phyloP scores from a whole-genome alignment of 73 alveolate genomes.

The Paramecium primaurelia region DNA sequence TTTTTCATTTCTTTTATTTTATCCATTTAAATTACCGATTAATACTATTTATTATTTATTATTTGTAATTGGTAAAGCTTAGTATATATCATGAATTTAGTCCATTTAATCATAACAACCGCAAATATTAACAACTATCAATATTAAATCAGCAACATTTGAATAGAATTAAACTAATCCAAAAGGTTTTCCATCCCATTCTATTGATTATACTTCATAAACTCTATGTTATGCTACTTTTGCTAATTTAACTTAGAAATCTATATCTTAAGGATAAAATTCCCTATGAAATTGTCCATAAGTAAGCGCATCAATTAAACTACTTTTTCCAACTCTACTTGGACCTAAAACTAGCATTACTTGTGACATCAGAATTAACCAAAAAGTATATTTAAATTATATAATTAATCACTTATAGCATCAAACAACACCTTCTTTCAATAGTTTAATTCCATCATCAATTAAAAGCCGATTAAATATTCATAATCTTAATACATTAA shows the following conservation, averaged over 20 bases:
- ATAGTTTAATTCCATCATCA: not conserved
- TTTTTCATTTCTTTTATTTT: not conserved
- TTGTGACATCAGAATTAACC: conserved; percentile 25
- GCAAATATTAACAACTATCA: not conserved
- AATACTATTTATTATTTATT: not conserved
- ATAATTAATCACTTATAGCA: not conserved
- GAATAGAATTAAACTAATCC: not conserved
- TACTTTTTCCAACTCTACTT: not conserved
- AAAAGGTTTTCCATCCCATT: conserved; percentile 10
- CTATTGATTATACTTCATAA: conserved; percentile 37
- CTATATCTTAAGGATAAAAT: conserved; percentile 8
- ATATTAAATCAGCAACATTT: not conserved
- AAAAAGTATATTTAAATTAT: conserved; percentile 13
- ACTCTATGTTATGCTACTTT: conserved; percentile 4
- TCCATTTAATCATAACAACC: not conserved
- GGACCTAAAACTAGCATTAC: conserved; percentile 21
- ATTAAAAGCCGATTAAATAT: not conserved
- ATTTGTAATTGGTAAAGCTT: not conserved
- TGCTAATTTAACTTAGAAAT: not conserved
- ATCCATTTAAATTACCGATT: not conserved
- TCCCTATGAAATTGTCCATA: conserved; percentile 18
- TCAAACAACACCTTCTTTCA: not conserved
- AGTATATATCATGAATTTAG: not conserved
- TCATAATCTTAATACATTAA: too few relatives aligned
- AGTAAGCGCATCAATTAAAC: not conserved